Evolutionary conservation across 2,329 filamentous ascomycete species (phyloP).

Genomic region (Sarocladium strictum): DNA sequence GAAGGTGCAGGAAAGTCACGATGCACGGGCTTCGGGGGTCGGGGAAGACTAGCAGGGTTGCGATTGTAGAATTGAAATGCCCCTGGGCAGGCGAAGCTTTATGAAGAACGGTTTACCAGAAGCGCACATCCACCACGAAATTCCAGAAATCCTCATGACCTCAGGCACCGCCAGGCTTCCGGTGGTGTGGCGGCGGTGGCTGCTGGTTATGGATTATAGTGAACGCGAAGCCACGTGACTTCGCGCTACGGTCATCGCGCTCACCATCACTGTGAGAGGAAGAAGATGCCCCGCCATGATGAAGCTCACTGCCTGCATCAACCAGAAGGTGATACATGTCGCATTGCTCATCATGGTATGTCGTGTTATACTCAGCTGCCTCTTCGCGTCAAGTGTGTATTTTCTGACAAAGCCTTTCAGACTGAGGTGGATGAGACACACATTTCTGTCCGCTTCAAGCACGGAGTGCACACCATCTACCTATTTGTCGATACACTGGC

Average conservation of each 20-base stretch:
- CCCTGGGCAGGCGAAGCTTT: background rate
- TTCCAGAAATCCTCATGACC: background rate
- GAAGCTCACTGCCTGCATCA: background rate
- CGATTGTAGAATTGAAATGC: background rate
- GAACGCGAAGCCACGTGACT: slow-evolving; percentile 24
- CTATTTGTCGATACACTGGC: slow-evolving; percentile 56
- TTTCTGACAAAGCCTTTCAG: slow-evolving; percentile 12
- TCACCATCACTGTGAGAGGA: background rate
- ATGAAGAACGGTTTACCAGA: background rate
- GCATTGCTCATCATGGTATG: background rate
- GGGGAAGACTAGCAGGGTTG: background rate
- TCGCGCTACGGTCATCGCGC: slow-evolving; percentile 14
- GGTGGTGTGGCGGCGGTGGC: background rate
- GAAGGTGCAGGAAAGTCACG: slow-evolving; percentile 5
- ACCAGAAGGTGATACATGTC: background rate
- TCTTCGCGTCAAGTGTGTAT: background rate
- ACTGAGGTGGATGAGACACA: slow-evolving; percentile 38
- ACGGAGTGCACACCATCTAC: slow-evolving; percentile 65
- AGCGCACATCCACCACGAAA: background rate
- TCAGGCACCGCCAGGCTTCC: slow-evolving; percentile 2
- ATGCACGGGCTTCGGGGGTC: background rate
- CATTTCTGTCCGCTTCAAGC: slow-evolving; percentile 65
- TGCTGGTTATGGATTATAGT: slow-evolving; percentile 1
- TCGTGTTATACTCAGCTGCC: background rate
- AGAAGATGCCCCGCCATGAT: background rate